Evolutionary conservation across 148 eudicot species (phyloP).

Genomic region (Gaultheria prostrata): DNA sequence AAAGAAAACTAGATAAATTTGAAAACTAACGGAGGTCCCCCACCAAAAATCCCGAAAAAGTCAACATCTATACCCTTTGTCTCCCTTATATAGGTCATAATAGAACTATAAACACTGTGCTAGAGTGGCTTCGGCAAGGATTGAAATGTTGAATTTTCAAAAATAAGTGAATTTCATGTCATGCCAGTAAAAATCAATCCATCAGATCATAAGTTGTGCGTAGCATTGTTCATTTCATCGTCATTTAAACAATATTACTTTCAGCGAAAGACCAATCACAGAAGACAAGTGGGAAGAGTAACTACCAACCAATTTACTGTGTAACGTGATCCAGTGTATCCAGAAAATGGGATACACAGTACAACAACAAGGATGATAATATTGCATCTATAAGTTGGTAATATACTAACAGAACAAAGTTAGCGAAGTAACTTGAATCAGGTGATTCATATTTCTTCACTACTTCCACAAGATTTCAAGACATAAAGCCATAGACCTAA

Average conservation of each 20-base stretch:
- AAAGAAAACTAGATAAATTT: neutral
- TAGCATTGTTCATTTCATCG: neutral
- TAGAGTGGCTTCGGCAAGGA: neutral
- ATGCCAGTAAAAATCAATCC: neutral
- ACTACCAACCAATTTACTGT: neutral
- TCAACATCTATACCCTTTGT: neutral
- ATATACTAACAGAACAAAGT: neutral
- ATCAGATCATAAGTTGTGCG: neutral
- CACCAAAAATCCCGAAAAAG: neutral
- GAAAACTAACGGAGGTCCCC: neutral
- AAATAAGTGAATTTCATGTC: neutral
- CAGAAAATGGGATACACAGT: slow-evolving; percentile 12
- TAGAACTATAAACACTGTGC: neutral
- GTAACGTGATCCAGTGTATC: neutral
- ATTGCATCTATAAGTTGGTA: neutral
- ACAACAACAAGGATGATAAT: neutral
- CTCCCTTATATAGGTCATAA: neutral
- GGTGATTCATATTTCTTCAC: neutral
- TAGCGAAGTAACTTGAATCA: neutral
- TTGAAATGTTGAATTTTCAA: neutral
- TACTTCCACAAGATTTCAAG: neutral
- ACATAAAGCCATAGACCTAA: neutral
- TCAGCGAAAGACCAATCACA: neutral
- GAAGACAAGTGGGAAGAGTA: neutral
- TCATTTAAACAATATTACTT: neutral